Evolutionary conservation across 305 asterid species (phyloP).

Genomic region (Fraxinus paxiana): DNA sequence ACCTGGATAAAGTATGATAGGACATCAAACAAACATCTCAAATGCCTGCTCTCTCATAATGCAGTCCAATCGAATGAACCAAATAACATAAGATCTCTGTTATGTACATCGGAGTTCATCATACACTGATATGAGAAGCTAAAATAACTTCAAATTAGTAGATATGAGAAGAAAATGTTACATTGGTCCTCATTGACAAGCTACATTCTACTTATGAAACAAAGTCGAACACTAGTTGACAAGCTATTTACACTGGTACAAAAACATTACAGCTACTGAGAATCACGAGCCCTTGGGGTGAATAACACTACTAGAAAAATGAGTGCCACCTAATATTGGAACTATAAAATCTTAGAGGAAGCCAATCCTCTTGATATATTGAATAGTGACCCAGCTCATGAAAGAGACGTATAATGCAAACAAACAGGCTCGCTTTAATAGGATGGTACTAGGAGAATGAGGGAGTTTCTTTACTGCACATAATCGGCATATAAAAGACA

Average conservation of each 20-base stretch:
- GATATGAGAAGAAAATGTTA: background rate
- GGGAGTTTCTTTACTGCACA: conserved; percentile 25
- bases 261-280: conserved; percentile 34
- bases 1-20: background rate
- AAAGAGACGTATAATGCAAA: conserved; percentile 62
- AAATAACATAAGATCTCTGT: background rate
- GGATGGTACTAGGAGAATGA: conserved; percentile 24
- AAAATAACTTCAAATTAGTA: background rate
- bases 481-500: conserved; percentile 32
- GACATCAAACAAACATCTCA: background rate
- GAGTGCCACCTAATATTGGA: conserved; percentile 33
- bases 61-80: background rate
- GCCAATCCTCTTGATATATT: conserved; percentile 57
- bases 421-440: conserved; percentile 56
- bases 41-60: background rate
- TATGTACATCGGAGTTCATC: background rate
- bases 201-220: background rate
- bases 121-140: background rate
- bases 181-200: background rate
- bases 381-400: conserved; percentile 74
- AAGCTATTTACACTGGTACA: conserved; percentile 30
- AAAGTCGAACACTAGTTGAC: background rate
- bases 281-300: conserved; percentile 11
- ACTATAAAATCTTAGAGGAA: conserved; percentile 36
- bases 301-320: conserved; percentile 33